These are phyloP conservation scores for Streptanthus diversifolius DNA, from an alignment of 345 rosid genomes.

Conservation along the genomic window DNA sequence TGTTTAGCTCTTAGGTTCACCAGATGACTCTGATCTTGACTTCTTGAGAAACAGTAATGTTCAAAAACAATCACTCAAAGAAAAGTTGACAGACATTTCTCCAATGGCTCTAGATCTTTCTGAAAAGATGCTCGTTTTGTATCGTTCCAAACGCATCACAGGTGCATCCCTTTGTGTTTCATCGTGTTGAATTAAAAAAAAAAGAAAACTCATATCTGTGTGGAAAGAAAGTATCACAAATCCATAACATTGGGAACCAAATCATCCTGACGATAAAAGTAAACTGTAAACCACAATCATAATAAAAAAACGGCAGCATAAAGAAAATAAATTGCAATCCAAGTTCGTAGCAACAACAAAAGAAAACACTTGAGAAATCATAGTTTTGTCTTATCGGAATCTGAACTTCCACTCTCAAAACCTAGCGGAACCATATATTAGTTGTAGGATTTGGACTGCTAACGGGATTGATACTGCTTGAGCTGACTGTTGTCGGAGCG, in stretches of 20 bases:
- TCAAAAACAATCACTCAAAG: conserved; percentile 62
- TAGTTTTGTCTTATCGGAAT: too few relatives aligned
- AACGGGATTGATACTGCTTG: too few relatives aligned
- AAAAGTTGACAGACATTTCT: conserved; percentile 58
- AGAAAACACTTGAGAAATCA: too few relatives aligned
- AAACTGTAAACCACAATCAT: background rate
- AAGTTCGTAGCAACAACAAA: too few relatives aligned
- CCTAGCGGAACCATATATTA: background rate
- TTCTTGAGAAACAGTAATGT: conserved; percentile 76
- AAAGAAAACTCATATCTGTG: background rate
- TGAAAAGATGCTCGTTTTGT: conserved; percentile 81
- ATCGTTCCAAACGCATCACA: conserved; percentile 82
- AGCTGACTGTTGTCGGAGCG: background rate
- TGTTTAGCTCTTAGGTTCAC: conserved; percentile 67
- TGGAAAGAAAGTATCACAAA: background rate
- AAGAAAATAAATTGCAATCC: too few relatives aligned
- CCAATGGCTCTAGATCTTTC: conserved; percentile 78
- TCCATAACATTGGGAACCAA: background rate
- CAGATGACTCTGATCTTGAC: conserved; percentile 76
- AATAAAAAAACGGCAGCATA: too few relatives aligned
- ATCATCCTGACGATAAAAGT: background rate
- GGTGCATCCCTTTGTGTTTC: conserved; percentile 44
- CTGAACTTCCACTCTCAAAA: too few relatives aligned
- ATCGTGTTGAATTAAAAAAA: too few relatives aligned
- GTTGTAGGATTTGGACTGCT: too few relatives aligned